These are phyloP conservation scores for Fusarium domesticum DNA, from an alignment of 2,329 filamentous ascomycete genomes.

Conservation along the genomic window DNA sequence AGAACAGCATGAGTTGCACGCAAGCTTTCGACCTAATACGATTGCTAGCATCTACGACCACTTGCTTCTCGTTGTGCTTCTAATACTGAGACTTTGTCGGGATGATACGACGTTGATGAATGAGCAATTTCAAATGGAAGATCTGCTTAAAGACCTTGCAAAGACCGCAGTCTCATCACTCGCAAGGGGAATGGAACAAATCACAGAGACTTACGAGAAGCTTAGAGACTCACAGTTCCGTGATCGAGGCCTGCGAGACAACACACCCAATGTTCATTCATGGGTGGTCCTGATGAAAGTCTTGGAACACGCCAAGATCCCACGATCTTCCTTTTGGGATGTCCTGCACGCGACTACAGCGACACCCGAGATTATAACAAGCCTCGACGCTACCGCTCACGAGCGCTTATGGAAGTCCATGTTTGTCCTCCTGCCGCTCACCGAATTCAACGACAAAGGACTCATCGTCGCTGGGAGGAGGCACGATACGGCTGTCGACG, in stretches of 20 bases:
- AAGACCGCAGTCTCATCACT: slow-evolving; percentile 40
- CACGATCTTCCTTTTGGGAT: slow-evolving; percentile 60
- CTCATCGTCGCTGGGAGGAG: slow-evolving; percentile 40
- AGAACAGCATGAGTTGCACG: slow-evolving; percentile 1
- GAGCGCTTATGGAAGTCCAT: slow-evolving; percentile 57
- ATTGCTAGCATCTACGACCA: slow-evolving; percentile 30
- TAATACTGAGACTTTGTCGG: slow-evolving; percentile 44
- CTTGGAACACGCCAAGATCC: slow-evolving; percentile 49
- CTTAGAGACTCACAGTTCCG: slow-evolving; percentile 45
- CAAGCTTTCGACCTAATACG: slow-evolving; percentile 4
- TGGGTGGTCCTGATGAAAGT: slow-evolving; percentile 60
- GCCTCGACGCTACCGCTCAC: slow-evolving; percentile 45
- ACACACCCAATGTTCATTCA: slow-evolving; percentile 45
- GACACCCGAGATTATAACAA: slow-evolving; percentile 32
- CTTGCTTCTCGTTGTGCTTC: slow-evolving; percentile 33
- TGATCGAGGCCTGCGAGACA: slow-evolving; percentile 51
- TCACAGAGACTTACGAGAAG: slow-evolving; percentile 47
- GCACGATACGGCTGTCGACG: slow-evolving; percentile 41
- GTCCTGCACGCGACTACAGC: slow-evolving; percentile 46
- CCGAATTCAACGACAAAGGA: slow-evolving; percentile 57
- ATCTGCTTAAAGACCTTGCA: slow-evolving; percentile 44
- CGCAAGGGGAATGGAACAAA: slow-evolving; percentile 40
- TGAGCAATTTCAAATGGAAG: slow-evolving; percentile 47
- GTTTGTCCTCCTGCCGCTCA: slow-evolving; percentile 60
- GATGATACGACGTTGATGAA: slow-evolving; percentile 30